A percentile compares a stretch with the other conserved stretches of the same genome.
Conservation (phyloP, 2,329 filamentous ascomycete species). For the Daldinia sp. region DNA sequence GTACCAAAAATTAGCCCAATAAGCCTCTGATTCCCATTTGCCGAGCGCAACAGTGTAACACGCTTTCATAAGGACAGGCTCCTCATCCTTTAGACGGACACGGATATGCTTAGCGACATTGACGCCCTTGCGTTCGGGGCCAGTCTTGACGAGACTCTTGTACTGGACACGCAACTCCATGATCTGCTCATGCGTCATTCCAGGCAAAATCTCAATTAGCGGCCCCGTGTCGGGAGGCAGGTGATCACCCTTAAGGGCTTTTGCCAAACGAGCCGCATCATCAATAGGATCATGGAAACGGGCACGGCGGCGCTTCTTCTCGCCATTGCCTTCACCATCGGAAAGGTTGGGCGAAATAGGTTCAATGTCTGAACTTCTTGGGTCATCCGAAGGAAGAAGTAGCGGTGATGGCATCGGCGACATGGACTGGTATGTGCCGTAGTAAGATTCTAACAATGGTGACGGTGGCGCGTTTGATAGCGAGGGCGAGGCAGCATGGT, state of each 20-base stretch:
- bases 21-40: constrained; percentile 90
- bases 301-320: constrained; percentile 64
- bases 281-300: constrained; percentile 86
- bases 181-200: constrained; percentile 85
- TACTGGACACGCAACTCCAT: constrained; percentile 88
- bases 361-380: constrained; percentile 53
- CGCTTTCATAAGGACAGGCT: constrained; percentile 84
- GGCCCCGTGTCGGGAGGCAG: constrained; percentile 71
- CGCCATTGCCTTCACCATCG: constrained; percentile 54
- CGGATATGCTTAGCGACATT: constrained; percentile 89
- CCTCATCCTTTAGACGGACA: constrained; percentile 74
- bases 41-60: constrained; percentile 91
- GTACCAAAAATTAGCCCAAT: constrained; percentile 99
- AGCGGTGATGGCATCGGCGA: constrained; percentile 93
- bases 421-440: constrained; percentile 91
- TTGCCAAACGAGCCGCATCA: constrained; percentile 78
- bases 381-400: constrained; percentile 63
- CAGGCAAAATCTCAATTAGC: constrained; percentile 84
- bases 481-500: constrained; percentile 53
- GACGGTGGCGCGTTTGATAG: constrained; percentile 73
- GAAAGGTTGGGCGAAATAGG: constrained; percentile 62
- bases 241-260: constrained; percentile 74
- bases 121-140: constrained; percentile 75
- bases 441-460: constrained; percentile 89
- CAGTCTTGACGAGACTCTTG: constrained; percentile 86